Percentiles rank a stretch among this genome's conserved stretches.
These are phyloP conservation scores for Penicillium polonicum DNA, from an alignment of 2,329 filamentous ascomycete species.

Conservation along the genomic window DNA sequence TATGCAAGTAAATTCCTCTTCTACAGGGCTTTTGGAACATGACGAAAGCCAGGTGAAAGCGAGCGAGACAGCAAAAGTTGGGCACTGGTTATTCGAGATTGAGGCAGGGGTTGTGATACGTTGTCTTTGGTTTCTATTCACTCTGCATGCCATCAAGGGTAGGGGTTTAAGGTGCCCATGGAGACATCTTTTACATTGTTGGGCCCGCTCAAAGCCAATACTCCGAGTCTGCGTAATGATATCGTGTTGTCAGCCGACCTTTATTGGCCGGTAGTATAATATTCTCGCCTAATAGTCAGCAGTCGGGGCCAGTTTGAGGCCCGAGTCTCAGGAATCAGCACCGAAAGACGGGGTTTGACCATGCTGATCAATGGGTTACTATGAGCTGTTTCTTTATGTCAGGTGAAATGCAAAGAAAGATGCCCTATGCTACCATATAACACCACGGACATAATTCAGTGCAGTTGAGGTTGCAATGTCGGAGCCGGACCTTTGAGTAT, in stretches of 20 bases:
- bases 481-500: neutral
- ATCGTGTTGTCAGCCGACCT: neutral
- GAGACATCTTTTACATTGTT: neutral
- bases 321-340: neutral
- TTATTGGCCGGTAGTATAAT: neutral
- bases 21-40: neutral
- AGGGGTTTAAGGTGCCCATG: neutral
- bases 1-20: neutral
- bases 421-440: neutral
- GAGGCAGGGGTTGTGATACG: neutral
- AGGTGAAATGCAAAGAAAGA: neutral
- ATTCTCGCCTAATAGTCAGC: neutral
- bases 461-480: neutral
- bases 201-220: neutral
- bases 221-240: neutral
- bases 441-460: neutral
- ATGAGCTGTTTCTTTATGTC: neutral
- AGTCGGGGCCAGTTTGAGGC: too few relatives aligned
- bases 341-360: neutral
- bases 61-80: neutral
- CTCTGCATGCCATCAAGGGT: neutral
- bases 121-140: neutral
- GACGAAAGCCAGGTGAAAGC: neutral
- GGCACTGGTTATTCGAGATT: neutral
- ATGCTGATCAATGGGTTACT: neutral